phyloP scores from a whole-genome alignment of 768 basidiomycete genomes.

The Amanita thiersii region DNA sequence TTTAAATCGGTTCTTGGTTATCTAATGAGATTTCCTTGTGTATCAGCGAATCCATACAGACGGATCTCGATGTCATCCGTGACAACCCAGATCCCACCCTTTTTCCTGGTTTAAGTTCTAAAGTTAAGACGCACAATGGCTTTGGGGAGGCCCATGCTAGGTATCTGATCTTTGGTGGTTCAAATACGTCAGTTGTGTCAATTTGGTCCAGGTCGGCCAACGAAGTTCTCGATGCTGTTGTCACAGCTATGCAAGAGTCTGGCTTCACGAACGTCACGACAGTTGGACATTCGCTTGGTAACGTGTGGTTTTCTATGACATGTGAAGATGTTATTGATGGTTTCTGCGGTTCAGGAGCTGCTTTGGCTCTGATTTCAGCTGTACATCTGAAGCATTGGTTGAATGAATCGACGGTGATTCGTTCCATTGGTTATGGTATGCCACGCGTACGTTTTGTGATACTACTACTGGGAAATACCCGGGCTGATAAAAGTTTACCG shows the following conservation, averaged over 20 bases:
- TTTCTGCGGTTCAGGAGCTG: conserved; percentile 25
- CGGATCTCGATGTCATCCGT: conserved; percentile 24
- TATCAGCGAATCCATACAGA: not conserved
- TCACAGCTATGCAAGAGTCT: conserved; percentile 27
- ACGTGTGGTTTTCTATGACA: no score
- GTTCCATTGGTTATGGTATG: conserved; percentile 37
- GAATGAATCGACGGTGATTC: conserved; percentile 26
- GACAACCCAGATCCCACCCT: conserved; percentile 31
- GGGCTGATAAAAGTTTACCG: not conserved
- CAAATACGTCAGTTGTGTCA: no score
- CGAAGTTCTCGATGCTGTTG: conserved; percentile 34
- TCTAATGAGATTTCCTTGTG: not conserved
- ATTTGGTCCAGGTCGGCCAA: conserved; percentile 26
- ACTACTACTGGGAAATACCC: not conserved
- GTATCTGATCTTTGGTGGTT: not conserved
- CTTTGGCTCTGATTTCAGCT: conserved; percentile 43
- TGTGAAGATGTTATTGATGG: no score
- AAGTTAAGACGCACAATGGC: conserved; percentile 42
- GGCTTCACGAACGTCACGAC: conserved; percentile 29
- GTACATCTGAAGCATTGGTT: conserved; percentile 38
- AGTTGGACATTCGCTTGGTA: conserved; percentile 32
- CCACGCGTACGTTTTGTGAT: conserved; percentile 35
- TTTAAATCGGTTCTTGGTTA: not conserved
- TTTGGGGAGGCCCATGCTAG: conserved; percentile 42
- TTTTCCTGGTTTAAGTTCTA: conserved; percentile 43